Evolutionary conservation across 208 protist species (phyloP), one percentile per base, ranked within the genome.

Genomic region (Lotmaria passim): DNA sequence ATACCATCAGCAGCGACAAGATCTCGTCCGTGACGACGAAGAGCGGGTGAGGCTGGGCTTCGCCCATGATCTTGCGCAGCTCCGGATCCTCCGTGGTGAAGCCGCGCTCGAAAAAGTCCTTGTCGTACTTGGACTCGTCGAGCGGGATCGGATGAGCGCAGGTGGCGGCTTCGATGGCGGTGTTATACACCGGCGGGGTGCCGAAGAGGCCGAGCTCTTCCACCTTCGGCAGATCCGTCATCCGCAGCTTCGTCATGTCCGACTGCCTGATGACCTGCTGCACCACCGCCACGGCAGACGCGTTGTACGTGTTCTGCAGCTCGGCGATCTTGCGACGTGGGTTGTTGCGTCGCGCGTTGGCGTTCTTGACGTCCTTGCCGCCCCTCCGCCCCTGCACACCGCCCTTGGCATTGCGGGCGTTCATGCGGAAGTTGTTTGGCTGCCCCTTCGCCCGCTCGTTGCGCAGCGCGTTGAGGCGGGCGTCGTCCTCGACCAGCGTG

Each of bases 1-100:
- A 84, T 53, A 91, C 83, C 89, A 96, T 93, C 39, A 96, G 79
- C 62, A 90, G 53, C 15, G 87, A 83, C 63, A 96, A 82, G 57
- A 93, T 79, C 50, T 92, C 86, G 52, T 96, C 92, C 19, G 88
- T 93, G 58, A 81, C 87, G 19, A 91, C 73, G 21, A 96, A 76
- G 59, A 91, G 75, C 23, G 84, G 85, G 79, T 85, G 58, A 50
- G 38, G 73, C 34, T 73, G 46, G 17, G 61, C 31, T 39, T 78
- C 77, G 12, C 74, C 79, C 47, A 93, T 69, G 50, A 94, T 75
- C 21, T 83, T 68, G 55, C 83, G 82, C 39, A 96, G 55, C 34
- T 71, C 53, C 12, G 73, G 63, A 41, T 96, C 89, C 10, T 80
- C 73, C 12, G 73, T 62, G 30, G 84, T 82, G 48, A 75, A 74